Percentiles rank a stretch among this genome's conserved stretches.
Conservation (phyloP, 2,329 filamentous ascomycete species). For the Arthrinium puccinioides region DNA sequence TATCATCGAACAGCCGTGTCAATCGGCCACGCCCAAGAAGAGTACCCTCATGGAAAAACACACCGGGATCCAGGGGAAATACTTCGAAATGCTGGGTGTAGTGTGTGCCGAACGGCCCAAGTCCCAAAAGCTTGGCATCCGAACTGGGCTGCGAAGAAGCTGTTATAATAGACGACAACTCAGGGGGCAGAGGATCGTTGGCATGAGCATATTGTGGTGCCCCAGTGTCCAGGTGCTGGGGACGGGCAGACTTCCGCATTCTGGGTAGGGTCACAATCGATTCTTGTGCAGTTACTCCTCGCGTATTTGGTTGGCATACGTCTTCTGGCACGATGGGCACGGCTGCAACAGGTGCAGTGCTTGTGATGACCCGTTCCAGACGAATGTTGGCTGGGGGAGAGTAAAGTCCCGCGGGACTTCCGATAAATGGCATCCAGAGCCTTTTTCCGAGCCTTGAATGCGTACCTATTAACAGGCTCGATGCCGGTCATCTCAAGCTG, state of each 20-base stretch:
- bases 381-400: slow-evolving; percentile 19
- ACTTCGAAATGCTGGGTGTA: slow-evolving; percentile 58
- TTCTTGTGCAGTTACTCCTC: slow-evolving; percentile 4
- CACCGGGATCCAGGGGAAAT: slow-evolving; percentile 47
- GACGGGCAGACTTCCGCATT: slow-evolving; percentile 35
- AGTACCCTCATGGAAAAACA: slow-evolving; percentile 54
- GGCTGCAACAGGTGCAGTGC: slow-evolving; percentile 11
- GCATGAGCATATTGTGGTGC: slow-evolving; percentile 47
- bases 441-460: slow-evolving; percentile 45
- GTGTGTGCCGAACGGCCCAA: slow-evolving; percentile 53
- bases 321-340: no score
- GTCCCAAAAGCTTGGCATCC: slow-evolving; percentile 37
- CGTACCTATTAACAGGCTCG: slow-evolving; percentile 23
- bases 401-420: slow-evolving; percentile 23
- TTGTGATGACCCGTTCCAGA: slow-evolving; percentile 26
- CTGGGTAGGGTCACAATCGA: slow-evolving; percentile 10
- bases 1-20: slow-evolving; percentile 26
- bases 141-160: neutral
- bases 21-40: slow-evolving; percentile 49
- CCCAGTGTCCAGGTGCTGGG: slow-evolving; percentile 37
- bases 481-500: slow-evolving; percentile 45
- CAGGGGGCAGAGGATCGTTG: slow-evolving; percentile 40
- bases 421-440: slow-evolving; percentile 48
- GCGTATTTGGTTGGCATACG: no score
- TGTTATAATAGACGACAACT: slow-evolving; percentile 9